Evolutionary conservation across 2,329 filamentous ascomycete genomes (phyloP), one percentile per base, ranked within the genome.

Genomic region (Sporothrix schenckii): DNA sequence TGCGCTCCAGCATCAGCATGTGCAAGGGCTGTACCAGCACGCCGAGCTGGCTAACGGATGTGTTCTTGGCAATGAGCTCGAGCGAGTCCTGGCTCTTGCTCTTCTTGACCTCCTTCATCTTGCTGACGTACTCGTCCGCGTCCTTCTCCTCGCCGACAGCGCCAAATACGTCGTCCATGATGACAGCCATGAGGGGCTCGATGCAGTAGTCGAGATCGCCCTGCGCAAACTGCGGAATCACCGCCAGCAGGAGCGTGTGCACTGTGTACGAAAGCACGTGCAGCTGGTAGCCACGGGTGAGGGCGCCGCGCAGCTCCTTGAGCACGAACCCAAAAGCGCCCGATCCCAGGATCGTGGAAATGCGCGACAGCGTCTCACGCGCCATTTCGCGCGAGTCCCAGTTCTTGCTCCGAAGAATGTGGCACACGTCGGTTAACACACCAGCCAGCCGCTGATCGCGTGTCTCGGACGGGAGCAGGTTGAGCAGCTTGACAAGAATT

Each of bases 21-120:
- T 92, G 91, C 61, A 98, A 69, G 1, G 95, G 96, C 68, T 85
- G 85, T 66, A 97, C 85, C 4, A 99, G 87, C 66, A 90, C 87
- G 63, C 90, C 88, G 6, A 98, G 85, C 70, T 89, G 88, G 67
- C 81, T 83, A 30, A 97, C 84, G 1, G 93, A 94, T 1, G 92
- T 90, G 63, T 90, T 93, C 76, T 90, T 92, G 34, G 95, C 91
- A 74, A 98, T 85, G 19, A 98, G 84, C 79, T 98, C 94, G 90
- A 98, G 96, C 0, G 95, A 97, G 77, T 99, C 96, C 76, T 94
- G 97, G 78, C 94, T 97, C 83, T 98, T 99, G 83, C 92, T 97
- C 80, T 92, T 95, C 83, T 97, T 98, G 70, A 99, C 91, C 81
- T 99, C 95, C 80, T 96, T 97, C 90, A 96, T 97, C 80, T 94